phyloP scores from a whole-genome alignment of 179 eudicot genomes.

The Drosera spatulata region DNA sequence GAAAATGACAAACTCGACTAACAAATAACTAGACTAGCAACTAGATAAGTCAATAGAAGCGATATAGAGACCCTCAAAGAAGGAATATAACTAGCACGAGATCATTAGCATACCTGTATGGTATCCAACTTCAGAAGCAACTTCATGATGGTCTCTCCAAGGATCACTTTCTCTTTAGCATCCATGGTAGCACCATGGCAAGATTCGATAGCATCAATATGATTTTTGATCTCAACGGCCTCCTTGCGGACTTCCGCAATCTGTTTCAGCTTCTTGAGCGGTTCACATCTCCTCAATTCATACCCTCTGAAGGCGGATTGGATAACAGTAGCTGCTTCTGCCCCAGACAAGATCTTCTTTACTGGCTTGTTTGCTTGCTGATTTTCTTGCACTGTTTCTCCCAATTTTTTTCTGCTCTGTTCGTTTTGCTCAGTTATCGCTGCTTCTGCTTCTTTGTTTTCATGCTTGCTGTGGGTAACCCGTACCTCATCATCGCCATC shows the following conservation, averaged over 20 bases:
- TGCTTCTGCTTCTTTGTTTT: background rate
- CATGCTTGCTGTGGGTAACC: background rate
- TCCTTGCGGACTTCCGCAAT: constrained; percentile 35
- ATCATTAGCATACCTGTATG: constrained; percentile 38
- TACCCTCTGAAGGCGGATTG: constrained; percentile 70
- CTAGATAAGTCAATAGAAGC: too few relatives aligned
- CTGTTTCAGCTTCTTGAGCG: constrained; percentile 55
- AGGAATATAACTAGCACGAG: background rate
- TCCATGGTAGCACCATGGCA: constrained; percentile 6
- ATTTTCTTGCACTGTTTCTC: constrained; percentile 3
- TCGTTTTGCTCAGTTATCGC: constrained; percentile 3
- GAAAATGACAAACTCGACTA: too few relatives aligned
- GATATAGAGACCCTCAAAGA: too few relatives aligned
- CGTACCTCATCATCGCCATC: background rate
- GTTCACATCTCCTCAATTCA: constrained; percentile 51
- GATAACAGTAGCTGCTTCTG: constrained; percentile 54
- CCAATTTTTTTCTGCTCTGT: background rate
- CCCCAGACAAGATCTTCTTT: constrained; percentile 25
- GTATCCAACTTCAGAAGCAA: constrained; percentile 60
- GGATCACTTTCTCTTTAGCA: constrained; percentile 28
- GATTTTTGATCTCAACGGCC: constrained; percentile 18
- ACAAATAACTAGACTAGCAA: too few relatives aligned
- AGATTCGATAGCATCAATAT: constrained; percentile 34
- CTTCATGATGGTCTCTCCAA: constrained; percentile 62
- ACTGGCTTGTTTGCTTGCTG: constrained; percentile 1